Conservation (phyloP, 2,329 filamentous ascomycete species). For the Aspergillus niger region DNA sequence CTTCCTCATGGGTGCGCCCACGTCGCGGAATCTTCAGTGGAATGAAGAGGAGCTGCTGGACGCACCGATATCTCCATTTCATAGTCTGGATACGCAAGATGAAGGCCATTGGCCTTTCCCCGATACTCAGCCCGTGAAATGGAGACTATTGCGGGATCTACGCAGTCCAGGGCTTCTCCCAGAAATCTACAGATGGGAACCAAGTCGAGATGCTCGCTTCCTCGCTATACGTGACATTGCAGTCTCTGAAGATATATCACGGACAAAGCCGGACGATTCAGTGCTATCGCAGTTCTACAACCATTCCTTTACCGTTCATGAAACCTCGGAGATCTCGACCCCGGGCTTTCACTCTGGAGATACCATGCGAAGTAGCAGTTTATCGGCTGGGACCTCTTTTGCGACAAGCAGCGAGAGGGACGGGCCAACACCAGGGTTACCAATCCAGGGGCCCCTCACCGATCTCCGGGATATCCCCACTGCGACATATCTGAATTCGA, state of each 20-base stretch:
- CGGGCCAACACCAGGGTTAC: conserved; percentile 14
- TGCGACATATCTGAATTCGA: conserved; percentile 64
- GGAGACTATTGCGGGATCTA: conserved; percentile 32
- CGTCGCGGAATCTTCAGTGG: conserved; percentile 57
- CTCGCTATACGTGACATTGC: conserved; percentile 34
- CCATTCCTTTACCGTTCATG: conserved; percentile 72
- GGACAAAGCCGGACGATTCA: conserved; percentile 31
- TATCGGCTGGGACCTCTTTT: conserved; percentile 21
- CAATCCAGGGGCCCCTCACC: conserved; percentile 54
- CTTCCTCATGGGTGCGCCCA: conserved; percentile 65
- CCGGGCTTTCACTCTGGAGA: conserved; percentile 25
- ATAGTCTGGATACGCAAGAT: conserved; percentile 12
- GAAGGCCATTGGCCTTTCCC: conserved; percentile 10
- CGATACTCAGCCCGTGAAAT: conserved; percentile 26
- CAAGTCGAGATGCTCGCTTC: conserved; percentile 27
- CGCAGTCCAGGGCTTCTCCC: not conserved
- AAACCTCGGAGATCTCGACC: conserved; percentile 47
- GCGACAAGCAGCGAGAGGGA: conserved; percentile 20
- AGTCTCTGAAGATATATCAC: conserved; percentile 13
- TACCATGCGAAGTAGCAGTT: conserved; percentile 29
- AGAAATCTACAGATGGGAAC: conserved; percentile 6
- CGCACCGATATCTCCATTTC: conserved; percentile 44
- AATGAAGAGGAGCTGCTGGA: conserved; percentile 53
- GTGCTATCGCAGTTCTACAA: conserved; percentile 70
- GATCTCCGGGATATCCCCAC: conserved; percentile 71